These are phyloP conservation scores for Phytophthora vignae DNA, from an alignment of 352 stramenopile species.

Conservation along the genomic window DNA sequence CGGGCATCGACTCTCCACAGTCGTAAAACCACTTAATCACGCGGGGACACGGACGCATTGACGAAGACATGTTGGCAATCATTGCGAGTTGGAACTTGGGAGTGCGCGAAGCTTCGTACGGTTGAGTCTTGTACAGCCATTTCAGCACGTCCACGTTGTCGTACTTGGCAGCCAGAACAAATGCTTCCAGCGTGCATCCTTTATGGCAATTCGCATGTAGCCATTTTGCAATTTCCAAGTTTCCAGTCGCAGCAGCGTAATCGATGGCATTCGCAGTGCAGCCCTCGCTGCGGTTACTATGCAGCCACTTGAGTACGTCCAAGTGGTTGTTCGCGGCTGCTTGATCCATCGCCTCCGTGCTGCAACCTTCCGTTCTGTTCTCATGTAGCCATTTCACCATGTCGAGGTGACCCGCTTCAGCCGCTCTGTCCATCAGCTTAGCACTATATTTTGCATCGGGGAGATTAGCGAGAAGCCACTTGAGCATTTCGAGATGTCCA, in stretches of 20 bases:
- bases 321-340: background rate
- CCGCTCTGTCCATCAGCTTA: background rate
- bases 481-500: background rate
- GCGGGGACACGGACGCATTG: background rate
- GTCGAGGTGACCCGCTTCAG: background rate
- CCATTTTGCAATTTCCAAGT: slow-evolving; percentile 2
- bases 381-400: background rate
- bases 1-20: background rate
- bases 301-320: slow-evolving; percentile 3
- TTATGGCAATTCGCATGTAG: background rate
- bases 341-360: background rate
- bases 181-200: background rate
- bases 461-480: background rate
- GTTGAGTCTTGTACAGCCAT: slow-evolving; percentile 3
- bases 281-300: background rate
- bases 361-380: slow-evolving; percentile 1
- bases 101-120: background rate
- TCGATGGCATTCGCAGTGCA: background rate
- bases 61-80: background rate
- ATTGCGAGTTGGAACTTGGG: background rate
- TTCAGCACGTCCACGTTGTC: background rate
- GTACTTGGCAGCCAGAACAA: background rate
- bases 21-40: background rate
- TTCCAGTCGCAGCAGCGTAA: background rate
- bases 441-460: background rate